Conservation (phyloP, 2,329 filamentous ascomycete genomes). For the Microdochium paspali region DNA sequence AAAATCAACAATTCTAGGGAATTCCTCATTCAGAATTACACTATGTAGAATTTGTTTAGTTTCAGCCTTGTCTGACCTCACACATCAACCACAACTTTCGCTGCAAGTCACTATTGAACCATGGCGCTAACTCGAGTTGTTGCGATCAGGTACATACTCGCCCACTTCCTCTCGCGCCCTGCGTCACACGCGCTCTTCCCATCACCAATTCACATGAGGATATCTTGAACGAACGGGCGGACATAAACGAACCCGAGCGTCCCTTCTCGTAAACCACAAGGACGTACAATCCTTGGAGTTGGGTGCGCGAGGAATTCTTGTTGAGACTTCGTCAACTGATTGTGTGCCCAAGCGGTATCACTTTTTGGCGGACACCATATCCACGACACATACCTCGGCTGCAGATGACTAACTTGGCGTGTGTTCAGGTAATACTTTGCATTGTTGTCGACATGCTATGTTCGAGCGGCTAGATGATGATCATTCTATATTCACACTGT, state of each 20-base stretch:
- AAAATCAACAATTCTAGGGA: conserved; percentile 49
- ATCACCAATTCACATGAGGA: conserved; percentile 41
- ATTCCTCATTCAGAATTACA: conserved; percentile 62
- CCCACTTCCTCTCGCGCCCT: background rate
- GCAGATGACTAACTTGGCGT: background rate
- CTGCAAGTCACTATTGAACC: background rate
- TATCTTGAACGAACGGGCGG: conserved; percentile 62
- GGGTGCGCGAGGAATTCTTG: conserved; percentile 43
- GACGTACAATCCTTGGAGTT: conserved; percentile 52
- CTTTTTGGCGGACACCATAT: conserved; percentile 4
- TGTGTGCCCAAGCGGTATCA: conserved; percentile 16
- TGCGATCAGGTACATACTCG: conserved; percentile 31
- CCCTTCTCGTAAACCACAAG: conserved; percentile 42
- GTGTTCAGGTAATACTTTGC: conserved; percentile 1
- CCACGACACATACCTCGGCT: background rate
- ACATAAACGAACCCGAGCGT: conserved; percentile 50
- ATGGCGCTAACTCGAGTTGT: conserved; percentile 4
- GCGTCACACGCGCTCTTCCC: conserved; percentile 3
- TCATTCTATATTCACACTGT: conserved; percentile 26
- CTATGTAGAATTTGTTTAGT: conserved; percentile 55
- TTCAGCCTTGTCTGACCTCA: conserved; percentile 60
- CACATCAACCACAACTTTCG: background rate
- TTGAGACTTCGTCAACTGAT: conserved; percentile 60
- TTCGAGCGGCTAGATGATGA: conserved; percentile 18
- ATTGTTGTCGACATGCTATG: background rate